phyloP scores from a whole-genome alignment of 768 basidiomycete genomes.

The Pulveroboletus sp. region DNA sequence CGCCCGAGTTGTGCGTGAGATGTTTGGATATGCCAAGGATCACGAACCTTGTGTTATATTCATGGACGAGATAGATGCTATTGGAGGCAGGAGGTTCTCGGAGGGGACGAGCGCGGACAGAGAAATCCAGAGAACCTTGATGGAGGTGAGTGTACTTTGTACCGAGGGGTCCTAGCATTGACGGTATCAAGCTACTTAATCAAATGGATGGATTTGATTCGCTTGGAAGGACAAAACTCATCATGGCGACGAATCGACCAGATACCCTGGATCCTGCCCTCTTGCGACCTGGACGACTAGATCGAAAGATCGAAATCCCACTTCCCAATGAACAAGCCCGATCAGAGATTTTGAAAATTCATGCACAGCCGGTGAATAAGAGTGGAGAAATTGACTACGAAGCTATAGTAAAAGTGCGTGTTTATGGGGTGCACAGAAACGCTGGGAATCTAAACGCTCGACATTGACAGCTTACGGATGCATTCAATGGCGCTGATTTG shows the following conservation, averaged over 20 bases:
- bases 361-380: constrained; percentile 92
- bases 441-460: neutral
- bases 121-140: constrained; percentile 96
- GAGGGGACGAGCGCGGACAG: constrained; percentile 98
- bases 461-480: constrained; percentile 66
- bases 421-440: neutral
- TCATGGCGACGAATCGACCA: constrained; percentile 99
- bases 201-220: constrained; percentile 99
- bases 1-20: constrained; percentile 93
- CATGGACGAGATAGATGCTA: constrained; percentile 98
- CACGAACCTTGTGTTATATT: constrained; percentile 99
- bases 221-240: constrained; percentile 90
- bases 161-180: neutral
- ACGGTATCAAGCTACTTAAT: constrained; percentile 70
- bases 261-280: constrained; percentile 98
- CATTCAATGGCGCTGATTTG: constrained; percentile 95
- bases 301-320: constrained; percentile 97
- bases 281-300: constrained; percentile 91
- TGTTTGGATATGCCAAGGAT: constrained; percentile 97
- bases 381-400: constrained; percentile 95
- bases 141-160: constrained; percentile 64
- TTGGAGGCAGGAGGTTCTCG: constrained; percentile 86
- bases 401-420: constrained; percentile 86
- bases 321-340: constrained; percentile 97
- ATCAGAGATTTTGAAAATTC: constrained; percentile 96